A percentile compares a stretch with the other conserved stretches of the same genome.
Conservation (phyloP, 169 alveolate species). For the Plasmodium adleri region DNA sequence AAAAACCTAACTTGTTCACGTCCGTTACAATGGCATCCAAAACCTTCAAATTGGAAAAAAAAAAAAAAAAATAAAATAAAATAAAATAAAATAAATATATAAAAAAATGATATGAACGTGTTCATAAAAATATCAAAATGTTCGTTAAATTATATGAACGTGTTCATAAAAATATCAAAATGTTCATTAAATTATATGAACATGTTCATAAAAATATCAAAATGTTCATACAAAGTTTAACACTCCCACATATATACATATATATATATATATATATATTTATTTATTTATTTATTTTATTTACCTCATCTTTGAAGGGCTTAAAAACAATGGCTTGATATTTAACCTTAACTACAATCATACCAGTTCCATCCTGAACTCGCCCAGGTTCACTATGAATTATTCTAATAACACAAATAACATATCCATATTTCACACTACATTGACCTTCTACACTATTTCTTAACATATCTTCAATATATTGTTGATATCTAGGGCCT, state of each 20-base stretch:
- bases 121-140: too few species aligned
- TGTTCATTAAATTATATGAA: too few species aligned
- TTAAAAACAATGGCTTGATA: constrained; percentile 93
- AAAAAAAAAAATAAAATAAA: not conserved
- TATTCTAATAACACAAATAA: constrained; percentile 92
- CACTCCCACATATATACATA: not conserved
- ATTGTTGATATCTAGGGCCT: constrained; percentile 92
- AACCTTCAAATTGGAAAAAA: constrained; percentile 76
- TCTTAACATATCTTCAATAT: constrained; percentile 90
- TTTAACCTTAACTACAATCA: constrained; percentile 92
- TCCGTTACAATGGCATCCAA: constrained; percentile 93
- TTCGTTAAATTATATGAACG: too few species aligned
- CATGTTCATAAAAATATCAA: too few species aligned
- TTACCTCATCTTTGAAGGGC: constrained; percentile 93
- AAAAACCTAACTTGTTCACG: constrained; percentile 92
- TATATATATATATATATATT: not conserved
- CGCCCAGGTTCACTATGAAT: constrained; percentile 91
- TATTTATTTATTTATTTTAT: not conserved
- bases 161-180: too few species aligned
- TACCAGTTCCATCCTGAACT: constrained; percentile 94
- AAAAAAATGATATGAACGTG: too few species aligned
- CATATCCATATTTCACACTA: constrained; percentile 88
- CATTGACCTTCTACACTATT: constrained; percentile 93
- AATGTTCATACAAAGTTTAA: not conserved
- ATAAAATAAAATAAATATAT: too few species aligned